A percentile compares a stretch with the other conserved stretches of the same genome.
Conservation (phyloP, 2,329 filamentous ascomycete species). For the Aspergillus aculeatus region DNA sequence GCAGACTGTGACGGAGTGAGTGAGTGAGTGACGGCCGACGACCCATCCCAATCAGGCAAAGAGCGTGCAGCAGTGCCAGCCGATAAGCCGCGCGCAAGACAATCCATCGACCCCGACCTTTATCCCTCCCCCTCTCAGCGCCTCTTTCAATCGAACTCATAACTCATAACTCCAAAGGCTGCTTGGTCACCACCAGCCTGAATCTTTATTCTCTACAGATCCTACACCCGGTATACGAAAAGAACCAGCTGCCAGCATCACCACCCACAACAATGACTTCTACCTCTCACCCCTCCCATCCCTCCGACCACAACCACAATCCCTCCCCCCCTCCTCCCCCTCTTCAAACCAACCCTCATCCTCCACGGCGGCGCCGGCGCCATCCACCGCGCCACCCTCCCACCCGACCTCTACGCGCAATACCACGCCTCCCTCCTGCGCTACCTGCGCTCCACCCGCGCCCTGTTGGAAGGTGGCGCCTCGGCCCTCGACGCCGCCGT, state of each 20-base stretch:
- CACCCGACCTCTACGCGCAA: constrained; percentile 56
- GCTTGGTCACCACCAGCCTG: too few relatives aligned
- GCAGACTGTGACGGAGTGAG: neutral
- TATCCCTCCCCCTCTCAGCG: too few relatives aligned
- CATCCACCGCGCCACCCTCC: constrained; percentile 60
- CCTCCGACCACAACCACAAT: too few relatives aligned
- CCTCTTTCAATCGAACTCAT: too few relatives aligned
- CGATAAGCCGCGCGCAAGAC: too few relatives aligned
- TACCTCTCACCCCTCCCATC: neutral
- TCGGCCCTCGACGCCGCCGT: constrained; percentile 72
- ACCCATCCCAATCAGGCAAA: neutral
- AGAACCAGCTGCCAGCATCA: constrained; percentile 2
- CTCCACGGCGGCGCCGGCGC: constrained; percentile 74
- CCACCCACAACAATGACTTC: neutral
- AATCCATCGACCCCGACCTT: too few relatives aligned
- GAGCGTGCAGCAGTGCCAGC: neutral
- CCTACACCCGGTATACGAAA: too few relatives aligned
- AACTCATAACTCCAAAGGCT: too few relatives aligned
- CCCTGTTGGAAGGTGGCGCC: constrained; percentile 44
- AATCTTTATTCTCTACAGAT: too few relatives aligned
- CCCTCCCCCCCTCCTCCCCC: neutral
- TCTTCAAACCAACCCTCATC: constrained; percentile 59
- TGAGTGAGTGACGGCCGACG: too few relatives aligned
- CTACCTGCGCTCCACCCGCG: constrained; percentile 55
- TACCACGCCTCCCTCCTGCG: constrained; percentile 62